phyloP scores from a whole-genome alignment of 495 filamentous ascomycete genomes.

The Aspergillus diversus region DNA sequence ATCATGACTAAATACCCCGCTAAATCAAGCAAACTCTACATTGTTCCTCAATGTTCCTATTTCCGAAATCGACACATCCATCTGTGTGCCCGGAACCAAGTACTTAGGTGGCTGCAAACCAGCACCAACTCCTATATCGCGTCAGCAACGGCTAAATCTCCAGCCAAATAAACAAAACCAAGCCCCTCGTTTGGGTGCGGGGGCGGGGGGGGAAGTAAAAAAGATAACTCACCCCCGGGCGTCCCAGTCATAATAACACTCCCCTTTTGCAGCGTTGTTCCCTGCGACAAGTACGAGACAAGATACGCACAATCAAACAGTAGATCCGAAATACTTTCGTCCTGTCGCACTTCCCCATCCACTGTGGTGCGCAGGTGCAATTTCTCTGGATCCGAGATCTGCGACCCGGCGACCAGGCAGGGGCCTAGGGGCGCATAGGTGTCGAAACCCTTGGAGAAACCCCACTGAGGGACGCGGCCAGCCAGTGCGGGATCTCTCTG shows the following conservation, averaged over 20 bases:
- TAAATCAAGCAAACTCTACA: conserved; percentile 27
- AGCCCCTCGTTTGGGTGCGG: not conserved
- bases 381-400: conserved; percentile 49
- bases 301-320: conserved; percentile 68
- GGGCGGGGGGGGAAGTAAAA: not conserved
- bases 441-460: conserved; percentile 73
- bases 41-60: conserved; percentile 44
- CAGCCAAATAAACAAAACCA: too few species aligned
- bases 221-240: conserved; percentile 25
- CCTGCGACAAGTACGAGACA: conserved; percentile 67
- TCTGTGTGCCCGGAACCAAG: conserved; percentile 39
- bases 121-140: conserved; percentile 12
- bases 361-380: conserved; percentile 60
- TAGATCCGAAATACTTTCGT: conserved; percentile 66
- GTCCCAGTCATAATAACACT: conserved; percentile 78
- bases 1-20: too few species aligned
- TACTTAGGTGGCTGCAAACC: conserved; percentile 39
- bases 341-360: conserved; percentile 67
- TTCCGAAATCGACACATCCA: conserved; percentile 38
- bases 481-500: conserved; percentile 51
- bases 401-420: conserved; percentile 11
- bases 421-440: conserved; percentile 73
- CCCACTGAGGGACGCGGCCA: conserved; percentile 70
- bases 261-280: conserved; percentile 69
- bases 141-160: not conserved